phyloP scores from a whole-genome alignment of 257 asterid genomes.

The Capsicum rhomboideum region DNA sequence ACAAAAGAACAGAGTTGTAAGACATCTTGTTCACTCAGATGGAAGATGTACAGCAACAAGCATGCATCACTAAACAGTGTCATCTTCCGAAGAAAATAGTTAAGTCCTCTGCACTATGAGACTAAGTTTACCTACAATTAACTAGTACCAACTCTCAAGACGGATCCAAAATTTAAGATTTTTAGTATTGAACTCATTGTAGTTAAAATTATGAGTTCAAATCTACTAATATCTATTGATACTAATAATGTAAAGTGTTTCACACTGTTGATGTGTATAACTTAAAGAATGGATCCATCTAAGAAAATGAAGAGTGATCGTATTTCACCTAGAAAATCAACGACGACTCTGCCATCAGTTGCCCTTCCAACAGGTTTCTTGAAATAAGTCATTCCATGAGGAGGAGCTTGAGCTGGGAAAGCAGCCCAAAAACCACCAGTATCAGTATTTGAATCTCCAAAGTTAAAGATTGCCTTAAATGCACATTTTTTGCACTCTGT shows the following conservation, averaged over 20 bases:
- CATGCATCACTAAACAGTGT: not conserved
- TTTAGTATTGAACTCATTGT: not conserved
- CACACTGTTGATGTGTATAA: not conserved
- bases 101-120: not conserved
- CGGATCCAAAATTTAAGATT: too few relatives aligned
- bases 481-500: constrained; percentile 23
- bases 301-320: not conserved
- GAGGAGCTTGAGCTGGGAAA: constrained; percentile 53
- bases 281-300: too few relatives aligned
- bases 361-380: constrained; percentile 66
- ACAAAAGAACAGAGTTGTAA: not conserved
- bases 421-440: constrained; percentile 83
- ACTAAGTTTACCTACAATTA: not conserved
- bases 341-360: constrained; percentile 70
- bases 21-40: not conserved
- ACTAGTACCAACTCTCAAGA: not conserved
- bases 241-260: too few relatives aligned
- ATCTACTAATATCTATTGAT: not conserved
- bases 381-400: constrained; percentile 78
- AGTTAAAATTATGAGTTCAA: not conserved
- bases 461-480: constrained; percentile 60
- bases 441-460: constrained; percentile 77
- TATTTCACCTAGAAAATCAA: constrained; percentile 71
- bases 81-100: not conserved
- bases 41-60: not conserved